Percentiles rank a stretch among this genome's conserved stretches.
Evolutionary conservation across 495 filamentous ascomycete species (phyloP).

Genomic region (Hyphodiscus hymeniophilus): DNA sequence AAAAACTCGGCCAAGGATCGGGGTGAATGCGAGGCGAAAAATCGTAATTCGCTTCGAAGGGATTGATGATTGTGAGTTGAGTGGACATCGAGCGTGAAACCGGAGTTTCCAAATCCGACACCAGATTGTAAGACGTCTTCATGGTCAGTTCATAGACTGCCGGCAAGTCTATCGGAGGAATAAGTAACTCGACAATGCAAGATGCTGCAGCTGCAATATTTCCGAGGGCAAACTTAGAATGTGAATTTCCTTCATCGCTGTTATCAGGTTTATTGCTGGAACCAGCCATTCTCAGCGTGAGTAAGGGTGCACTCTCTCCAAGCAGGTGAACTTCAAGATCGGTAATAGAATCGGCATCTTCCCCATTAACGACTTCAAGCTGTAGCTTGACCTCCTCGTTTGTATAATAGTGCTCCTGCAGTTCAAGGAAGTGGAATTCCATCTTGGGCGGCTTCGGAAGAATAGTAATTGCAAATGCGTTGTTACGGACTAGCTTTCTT

Average conservation of each 20-base stretch:
- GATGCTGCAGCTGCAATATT: conserved; percentile 32
- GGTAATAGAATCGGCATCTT: conserved; percentile 69
- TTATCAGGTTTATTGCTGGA: conserved; percentile 31
- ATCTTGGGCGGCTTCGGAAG: conserved; percentile 90
- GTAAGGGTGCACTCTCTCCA: conserved; percentile 46
- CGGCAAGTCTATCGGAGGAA: conserved; percentile 43
- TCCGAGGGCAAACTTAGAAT: conserved; percentile 32
- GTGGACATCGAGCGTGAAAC: conserved; percentile 62
- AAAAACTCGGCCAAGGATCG: conserved; percentile 79
- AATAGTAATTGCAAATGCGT: conserved; percentile 52
- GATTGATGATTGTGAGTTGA: conserved; percentile 62
- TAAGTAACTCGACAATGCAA: conserved; percentile 36
- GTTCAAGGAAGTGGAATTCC: conserved; percentile 53
- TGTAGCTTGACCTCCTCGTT: conserved; percentile 63
- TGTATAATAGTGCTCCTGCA: conserved; percentile 68
- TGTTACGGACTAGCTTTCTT: conserved; percentile 38
- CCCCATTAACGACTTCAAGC: conserved; percentile 70
- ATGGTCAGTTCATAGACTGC: conserved; percentile 63
- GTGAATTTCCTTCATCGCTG: conserved; percentile 27
- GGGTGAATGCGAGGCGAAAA: conserved; percentile 69
- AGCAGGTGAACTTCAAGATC: conserved; percentile 59
- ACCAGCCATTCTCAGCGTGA: conserved; percentile 13
- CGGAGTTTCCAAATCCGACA: conserved; percentile 75
- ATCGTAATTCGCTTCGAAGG: conserved; percentile 85
- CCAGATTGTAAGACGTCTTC: conserved; percentile 64